Evolutionary conservation across 148 eudicot genomes (phyloP), one percentile per base, ranked within the genome.

Genomic region (Oxyria digyna): DNA sequence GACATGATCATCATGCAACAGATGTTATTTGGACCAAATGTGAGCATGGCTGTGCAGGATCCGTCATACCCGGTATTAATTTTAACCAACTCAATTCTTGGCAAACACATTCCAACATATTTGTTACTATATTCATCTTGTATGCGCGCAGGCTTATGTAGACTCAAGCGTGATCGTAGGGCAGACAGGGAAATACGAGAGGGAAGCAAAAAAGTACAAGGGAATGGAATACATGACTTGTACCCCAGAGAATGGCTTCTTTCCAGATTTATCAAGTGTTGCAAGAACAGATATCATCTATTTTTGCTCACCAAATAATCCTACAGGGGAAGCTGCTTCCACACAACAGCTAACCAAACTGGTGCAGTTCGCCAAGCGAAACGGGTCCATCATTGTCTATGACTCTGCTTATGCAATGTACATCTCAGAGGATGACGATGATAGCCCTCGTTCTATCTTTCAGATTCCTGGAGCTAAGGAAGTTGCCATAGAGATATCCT

Each of bases 291-390:
- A 91, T 73, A 73, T 91, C 73, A 89, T 89, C 74, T 91, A 89
- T 71, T 89, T 91, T 74, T 91, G 97, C 77, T 91, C 97, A 69
- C 97, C 97, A n/a, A 91, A 91, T 74, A 91, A 91, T 80, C 97
- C 97, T 75, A 91, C 97, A 42, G 97, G 97, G 69, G 83, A 87
- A 64, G 84, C 92, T 81, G 97, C 97, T 68, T 82, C 96, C 24
- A 85, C 87, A 71, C 89, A 91, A 78, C 96, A 91, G 67, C 79
- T 89, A 63, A 89, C 87, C 37, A 76, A 78, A 54, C 69, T 91
- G 73, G 97, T 89, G 15, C 76, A 87, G 71, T 91, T 89, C 80
- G 96, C 97, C 6, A 91, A 89, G 80, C 80, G 82, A 62, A 91
- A 91, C 75, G 96, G 97, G 35, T 88, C 97, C 1, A 91, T 91